These are phyloP conservation scores for Hypoxylon lenormandii DNA, from an alignment of 495 filamentous ascomycete species.

Conservation along the genomic window DNA sequence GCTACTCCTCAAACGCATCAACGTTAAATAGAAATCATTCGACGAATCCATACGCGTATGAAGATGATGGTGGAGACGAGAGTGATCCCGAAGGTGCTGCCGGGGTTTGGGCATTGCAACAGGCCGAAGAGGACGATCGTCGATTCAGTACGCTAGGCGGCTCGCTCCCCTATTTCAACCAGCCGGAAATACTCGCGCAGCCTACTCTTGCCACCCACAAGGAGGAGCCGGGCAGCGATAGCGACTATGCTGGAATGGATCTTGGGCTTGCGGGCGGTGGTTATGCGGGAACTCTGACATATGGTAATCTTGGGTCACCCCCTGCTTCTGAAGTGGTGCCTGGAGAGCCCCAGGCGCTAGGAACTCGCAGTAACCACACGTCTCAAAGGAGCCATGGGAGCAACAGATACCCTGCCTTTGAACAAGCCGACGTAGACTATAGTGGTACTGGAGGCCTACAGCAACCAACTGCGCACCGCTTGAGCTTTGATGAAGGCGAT, in stretches of 20 bases:
- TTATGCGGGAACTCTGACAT: constrained; percentile 76
- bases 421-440: constrained; percentile 70
- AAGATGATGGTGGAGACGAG: constrained; percentile 67
- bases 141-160: constrained; percentile 60
- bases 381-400: constrained; percentile 56
- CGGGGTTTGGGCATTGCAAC: constrained; percentile 82
- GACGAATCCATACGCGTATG: constrained; percentile 47
- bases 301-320: constrained; percentile 69
- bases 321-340: constrained; percentile 46
- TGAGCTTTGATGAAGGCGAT: constrained; percentile 96
- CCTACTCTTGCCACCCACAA: constrained; percentile 51
- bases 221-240: constrained; percentile 71
- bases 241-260: constrained; percentile 78
- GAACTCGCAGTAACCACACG: constrained; percentile 46
- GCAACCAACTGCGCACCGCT: constrained; percentile 73
- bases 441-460: constrained; percentile 86
- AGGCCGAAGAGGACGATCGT: constrained; percentile 87
- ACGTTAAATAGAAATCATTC: constrained; percentile 60
- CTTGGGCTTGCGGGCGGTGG: constrained; percentile 78
- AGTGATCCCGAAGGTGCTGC: constrained; percentile 92
- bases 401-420: constrained; percentile 55
- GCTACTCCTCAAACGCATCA: constrained; percentile 63
- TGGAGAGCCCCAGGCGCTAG: constrained; percentile 53
- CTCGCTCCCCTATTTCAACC: constrained; percentile 46
- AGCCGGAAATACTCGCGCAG: constrained; percentile 58